A percentile compares a stretch with the other conserved stretches of the same genome.
These are phyloP conservation scores for Leccinum variabile DNA, from an alignment of 1,284 basidiomycete species.

Conservation along the genomic window DNA sequence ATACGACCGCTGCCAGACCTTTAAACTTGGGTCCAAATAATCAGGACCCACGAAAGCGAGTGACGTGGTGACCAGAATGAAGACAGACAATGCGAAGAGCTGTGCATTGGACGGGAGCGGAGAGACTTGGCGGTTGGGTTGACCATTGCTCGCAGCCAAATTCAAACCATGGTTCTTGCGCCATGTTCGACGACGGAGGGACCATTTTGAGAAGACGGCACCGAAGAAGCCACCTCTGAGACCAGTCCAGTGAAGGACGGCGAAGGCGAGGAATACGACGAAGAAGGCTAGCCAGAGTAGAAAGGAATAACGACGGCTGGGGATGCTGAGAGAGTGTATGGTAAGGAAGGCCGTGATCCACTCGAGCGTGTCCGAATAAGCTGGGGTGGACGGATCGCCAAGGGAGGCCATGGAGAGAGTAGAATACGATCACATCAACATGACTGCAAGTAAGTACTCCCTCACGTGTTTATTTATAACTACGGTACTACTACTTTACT, in stretches of 20 bases:
- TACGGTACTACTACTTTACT: background rate
- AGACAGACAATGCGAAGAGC: slow-evolving; percentile 46
- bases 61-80: slow-evolving; percentile 45
- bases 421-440: background rate
- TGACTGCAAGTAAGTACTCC: background rate
- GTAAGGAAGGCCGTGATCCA: slow-evolving; percentile 59
- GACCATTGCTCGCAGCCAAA: slow-evolving; percentile 19
- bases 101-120: slow-evolving; percentile 65
- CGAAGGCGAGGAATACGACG: slow-evolving; percentile 41
- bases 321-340: slow-evolving; percentile 51
- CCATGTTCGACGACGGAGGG: slow-evolving; percentile 52
- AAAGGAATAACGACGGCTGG: slow-evolving; percentile 56
- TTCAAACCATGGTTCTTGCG: slow-evolving; percentile 30
- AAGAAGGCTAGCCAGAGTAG: slow-evolving; percentile 53
- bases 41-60: slow-evolving; percentile 70
- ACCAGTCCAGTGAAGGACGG: slow-evolving; percentile 43
- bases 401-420: slow-evolving; percentile 19
- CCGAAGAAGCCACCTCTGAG: slow-evolving; percentile 44
- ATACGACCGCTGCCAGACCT: slow-evolving; percentile 43
- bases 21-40: slow-evolving; percentile 62
- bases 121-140: slow-evolving; percentile 44
- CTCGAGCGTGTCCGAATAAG: slow-evolving; percentile 44
- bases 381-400: slow-evolving; percentile 34
- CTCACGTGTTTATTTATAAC: slow-evolving; percentile 1
- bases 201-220: slow-evolving; percentile 55